These are phyloP conservation scores for Fusarium humuli DNA, from an alignment of 2,329 filamentous ascomycete species.

Conservation along the genomic window DNA sequence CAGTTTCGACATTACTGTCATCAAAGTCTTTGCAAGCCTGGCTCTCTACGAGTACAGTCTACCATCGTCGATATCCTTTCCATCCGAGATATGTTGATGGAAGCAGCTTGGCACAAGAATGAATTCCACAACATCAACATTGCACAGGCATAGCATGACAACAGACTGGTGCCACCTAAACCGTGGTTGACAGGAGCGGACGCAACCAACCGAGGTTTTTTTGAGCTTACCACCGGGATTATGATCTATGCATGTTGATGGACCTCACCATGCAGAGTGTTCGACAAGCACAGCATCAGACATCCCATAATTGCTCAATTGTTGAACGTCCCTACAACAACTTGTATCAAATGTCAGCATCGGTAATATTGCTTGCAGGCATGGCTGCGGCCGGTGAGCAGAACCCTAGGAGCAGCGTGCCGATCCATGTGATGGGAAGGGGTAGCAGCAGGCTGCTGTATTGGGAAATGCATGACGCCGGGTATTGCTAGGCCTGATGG, in stretches of 20 bases:
- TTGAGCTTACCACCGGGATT: slow-evolving; percentile 9
- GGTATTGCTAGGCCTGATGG: slow-evolving; percentile 32
- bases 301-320: not conserved
- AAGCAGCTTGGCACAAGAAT: not conserved
- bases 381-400: slow-evolving; percentile 46
- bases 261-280: slow-evolving; percentile 29
- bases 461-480: slow-evolving; percentile 45
- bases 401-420: slow-evolving; percentile 30
- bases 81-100: not conserved
- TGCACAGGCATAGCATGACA: not conserved
- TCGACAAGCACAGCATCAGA: not conserved
- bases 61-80: not conserved
- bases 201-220: slow-evolving; percentile 21
- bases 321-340: slow-evolving; percentile 6
- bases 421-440: slow-evolving; percentile 46
- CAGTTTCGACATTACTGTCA: slow-evolving; percentile 27
- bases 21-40: slow-evolving; percentile 20
- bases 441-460: slow-evolving; percentile 43
- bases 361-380: slow-evolving; percentile 42
- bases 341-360: slow-evolving; percentile 27
- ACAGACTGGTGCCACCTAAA: slow-evolving; percentile 13
- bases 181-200: slow-evolving; percentile 13
- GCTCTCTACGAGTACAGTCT: not conserved
- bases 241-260: slow-evolving; percentile 23
- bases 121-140: slow-evolving; percentile 1